Evolutionary conservation across 2,329 filamentous ascomycete species (phyloP), one percentile per base, ranked within the genome.

Genomic region (Tricladium varicosporioides): DNA sequence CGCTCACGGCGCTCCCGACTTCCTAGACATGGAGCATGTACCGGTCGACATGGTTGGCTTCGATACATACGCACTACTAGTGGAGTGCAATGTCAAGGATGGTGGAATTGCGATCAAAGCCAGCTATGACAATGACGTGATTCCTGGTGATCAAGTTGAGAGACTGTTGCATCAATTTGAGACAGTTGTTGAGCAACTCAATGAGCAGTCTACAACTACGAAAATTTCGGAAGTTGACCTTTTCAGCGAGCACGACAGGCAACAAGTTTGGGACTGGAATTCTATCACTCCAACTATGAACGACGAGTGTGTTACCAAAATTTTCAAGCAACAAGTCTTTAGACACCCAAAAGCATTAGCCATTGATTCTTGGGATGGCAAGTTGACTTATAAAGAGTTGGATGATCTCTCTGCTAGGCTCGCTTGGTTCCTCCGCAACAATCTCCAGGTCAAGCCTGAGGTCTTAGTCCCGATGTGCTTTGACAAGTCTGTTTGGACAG

Each of bases 11-110:
- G 16, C n/a, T 13, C 16, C 33, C n/a, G 45, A 40, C 31, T 32
- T 31, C 36, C 36, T 16, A 8, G 32, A 15, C 3, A 10, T 31
- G n/a, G 45, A 48, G 27, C 9, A 22, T 16, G 36, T 48, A 9
- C 40, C 13, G 11, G 13, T 44, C 5, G 33, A 49, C 13, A 51
- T 18, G 27, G 27, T 51, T 36, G 36, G 49, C 55, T 76, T 76
- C 62, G 77, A 75, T 52, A 71, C 76, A 0, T 79, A 79, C 56
- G 73, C 76, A 7, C 67, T 78, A 1, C 79, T 78, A 76, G 56
- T 79, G 19, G 76, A 69, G 3, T 78, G 71, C 60, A 74, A 73
- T 4, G 72, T 77, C 4, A 66, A 68, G 33, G 74, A 73, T 58
- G 71, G 61, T 7, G 73, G 74, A 1, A 73, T 78, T 53, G 64